These are phyloP conservation scores for Citrus mangshanensis DNA, from an alignment of 345 rosid species.

Conservation along the genomic window DNA sequence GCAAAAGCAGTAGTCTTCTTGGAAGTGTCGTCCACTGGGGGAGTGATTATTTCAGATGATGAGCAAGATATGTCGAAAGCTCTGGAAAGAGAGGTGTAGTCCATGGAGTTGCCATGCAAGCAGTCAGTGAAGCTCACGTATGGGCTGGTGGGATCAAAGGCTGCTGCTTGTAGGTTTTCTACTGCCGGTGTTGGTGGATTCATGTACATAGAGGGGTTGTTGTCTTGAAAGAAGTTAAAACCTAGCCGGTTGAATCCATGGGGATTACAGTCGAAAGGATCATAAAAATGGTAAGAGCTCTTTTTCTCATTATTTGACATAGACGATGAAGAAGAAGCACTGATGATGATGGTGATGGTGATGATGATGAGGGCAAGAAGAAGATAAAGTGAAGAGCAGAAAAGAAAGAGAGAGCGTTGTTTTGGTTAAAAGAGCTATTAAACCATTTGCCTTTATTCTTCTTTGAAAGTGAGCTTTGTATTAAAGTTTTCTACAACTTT, in stretches of 20 bases:
- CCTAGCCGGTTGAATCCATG: slow-evolving; percentile 14
- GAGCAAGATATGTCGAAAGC: slow-evolving; percentile 42
- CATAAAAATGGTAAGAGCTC: slow-evolving; percentile 15
- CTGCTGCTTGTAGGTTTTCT: background rate
- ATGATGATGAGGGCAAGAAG: background rate
- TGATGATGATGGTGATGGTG: background rate
- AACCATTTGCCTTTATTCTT: background rate
- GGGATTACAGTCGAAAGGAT: slow-evolving; percentile 28
- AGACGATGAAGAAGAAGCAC: slow-evolving; percentile 6
- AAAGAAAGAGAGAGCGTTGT: background rate
- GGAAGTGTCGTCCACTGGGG: slow-evolving; percentile 9
- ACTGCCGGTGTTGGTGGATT: slow-evolving; percentile 5
- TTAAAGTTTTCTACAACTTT: slow-evolving; percentile 5
- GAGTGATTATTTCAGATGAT: slow-evolving; percentile 32
- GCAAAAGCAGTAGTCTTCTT: background rate
- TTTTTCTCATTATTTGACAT: slow-evolving; percentile 36
- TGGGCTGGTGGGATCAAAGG: slow-evolving; percentile 16
- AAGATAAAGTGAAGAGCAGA: slow-evolving; percentile 2
- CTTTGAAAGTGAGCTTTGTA: slow-evolving; percentile 2
- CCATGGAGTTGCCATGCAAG: slow-evolving; percentile 27
- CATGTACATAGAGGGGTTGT: slow-evolving; percentile 10
- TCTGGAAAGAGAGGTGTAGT: slow-evolving; percentile 28
- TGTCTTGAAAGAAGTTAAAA: slow-evolving; percentile 22
- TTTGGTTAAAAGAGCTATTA: background rate
- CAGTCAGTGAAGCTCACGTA: slow-evolving; percentile 37